Evolutionary conservation across 371 early-diverging fungal genomes (phyloP), one percentile per base, ranked within the genome.

Genomic region (Mortierella sp.): DNA sequence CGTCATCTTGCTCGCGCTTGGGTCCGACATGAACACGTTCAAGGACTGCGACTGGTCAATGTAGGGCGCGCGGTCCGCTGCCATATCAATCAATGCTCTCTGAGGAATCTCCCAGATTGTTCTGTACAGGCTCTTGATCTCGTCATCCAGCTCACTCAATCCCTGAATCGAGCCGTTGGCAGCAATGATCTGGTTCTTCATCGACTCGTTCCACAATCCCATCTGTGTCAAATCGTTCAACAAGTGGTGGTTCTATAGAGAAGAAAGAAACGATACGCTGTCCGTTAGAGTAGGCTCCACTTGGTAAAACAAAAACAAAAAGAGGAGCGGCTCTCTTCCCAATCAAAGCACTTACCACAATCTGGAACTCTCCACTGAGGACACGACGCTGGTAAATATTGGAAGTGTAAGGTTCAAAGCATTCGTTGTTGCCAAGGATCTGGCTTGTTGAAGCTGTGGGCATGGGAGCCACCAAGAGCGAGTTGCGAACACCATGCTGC

Each of bases 401-500:
- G 84, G 92, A 88, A 19, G 97, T 98, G 84, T 97, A 97, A 6
- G 99, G 99, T 81, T 99, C 99, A 75, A 98, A 98, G 83, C 98
- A 97, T 86, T 99, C 99, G 83, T 98, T 99, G 91, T 94, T 96
- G 60, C 99, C 99, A 28, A 99, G 88, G 69, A 99, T 98, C 83
- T 99, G 99, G 45, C 96, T 96, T 7, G 99, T 99, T 44, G 95
- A 94, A 3, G 99, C 99, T 0, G 99, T 99, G 4, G 99, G 99
- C 99, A 99, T 99, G 14, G 98, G 98, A 4, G 99, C 98, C 18
- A 99, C 89, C 26, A 99, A 81, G 29, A 99, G 87, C 23, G 95
- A 95, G 90, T 99, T 99, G 72, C 99, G 92, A 11, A 97, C 92
- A 58, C 99, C 99, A 75, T 93, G 85, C 76, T 93, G 73, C 29